These are phyloP conservation scores for Baorangia bicolor DNA, from an alignment of 768 basidiomycete species.

Conservation along the genomic window DNA sequence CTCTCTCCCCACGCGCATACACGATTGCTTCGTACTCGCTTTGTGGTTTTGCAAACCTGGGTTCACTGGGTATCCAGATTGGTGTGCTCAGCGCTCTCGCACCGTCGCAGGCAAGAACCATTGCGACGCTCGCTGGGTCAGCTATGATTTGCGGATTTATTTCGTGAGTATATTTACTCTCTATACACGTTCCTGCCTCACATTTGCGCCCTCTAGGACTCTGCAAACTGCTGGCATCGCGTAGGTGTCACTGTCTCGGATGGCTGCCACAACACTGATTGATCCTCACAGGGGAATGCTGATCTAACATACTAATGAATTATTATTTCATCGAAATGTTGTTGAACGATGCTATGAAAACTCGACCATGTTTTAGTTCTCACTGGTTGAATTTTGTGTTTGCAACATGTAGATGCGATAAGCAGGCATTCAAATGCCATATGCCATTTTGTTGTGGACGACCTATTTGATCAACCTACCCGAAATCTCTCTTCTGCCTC, in stretches of 20 bases:
- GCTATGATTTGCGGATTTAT: constrained; percentile 73
- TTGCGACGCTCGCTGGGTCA: constrained; percentile 65
- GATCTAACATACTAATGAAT: constrained; percentile 33
- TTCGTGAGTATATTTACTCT: constrained; percentile 31
- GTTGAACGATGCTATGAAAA: background rate
- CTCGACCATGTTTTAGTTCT: background rate
- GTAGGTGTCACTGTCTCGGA: constrained; percentile 34
- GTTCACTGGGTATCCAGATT: constrained; percentile 84
- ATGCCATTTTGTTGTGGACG: background rate
- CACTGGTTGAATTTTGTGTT: background rate
- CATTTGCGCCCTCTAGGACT: constrained; percentile 30
- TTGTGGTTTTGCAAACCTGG: constrained; percentile 89
- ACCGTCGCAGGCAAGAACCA: constrained; percentile 65
- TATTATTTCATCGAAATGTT: background rate
- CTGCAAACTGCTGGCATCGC: constrained; percentile 61
- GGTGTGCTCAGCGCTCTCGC: constrained; percentile 72
- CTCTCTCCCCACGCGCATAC: constrained; percentile 70
- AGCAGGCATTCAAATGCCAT: background rate
- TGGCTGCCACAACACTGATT: constrained; percentile 3
- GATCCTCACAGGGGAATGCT: constrained; percentile 44
- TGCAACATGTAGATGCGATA: background rate
- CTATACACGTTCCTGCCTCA: background rate
- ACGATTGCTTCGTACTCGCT: constrained; percentile 85
- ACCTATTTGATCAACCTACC: background rate
- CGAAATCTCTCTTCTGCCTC: background rate